Evolutionary conservation across 2,329 filamentous ascomycete genomes (phyloP).

Genomic region (Fusarium chuoi): DNA sequence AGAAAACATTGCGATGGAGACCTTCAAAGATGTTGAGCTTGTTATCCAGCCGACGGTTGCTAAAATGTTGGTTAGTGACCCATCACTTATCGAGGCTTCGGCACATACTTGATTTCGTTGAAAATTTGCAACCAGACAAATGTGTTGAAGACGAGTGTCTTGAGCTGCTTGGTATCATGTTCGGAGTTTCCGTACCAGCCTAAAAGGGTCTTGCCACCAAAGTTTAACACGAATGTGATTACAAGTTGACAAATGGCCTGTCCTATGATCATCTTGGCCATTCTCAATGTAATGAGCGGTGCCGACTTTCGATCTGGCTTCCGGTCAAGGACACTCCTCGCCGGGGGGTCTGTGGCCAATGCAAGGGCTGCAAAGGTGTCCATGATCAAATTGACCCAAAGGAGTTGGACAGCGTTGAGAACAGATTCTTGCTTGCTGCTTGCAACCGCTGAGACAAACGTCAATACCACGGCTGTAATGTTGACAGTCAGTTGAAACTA

Average conservation of each 20-base stretch:
- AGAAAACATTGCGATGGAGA: slow-evolving; percentile 81
- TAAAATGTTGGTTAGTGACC: slow-evolving; percentile 66
- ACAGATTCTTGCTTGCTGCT: slow-evolving; percentile 62
- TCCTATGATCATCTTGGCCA: slow-evolving; percentile 74
- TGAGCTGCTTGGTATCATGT: slow-evolving; percentile 51
- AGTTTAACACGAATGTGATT: slow-evolving; percentile 69
- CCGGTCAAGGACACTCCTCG: slow-evolving; percentile 66
- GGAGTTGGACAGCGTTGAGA: slow-evolving; percentile 67
- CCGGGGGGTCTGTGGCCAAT: slow-evolving; percentile 71
- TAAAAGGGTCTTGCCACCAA: slow-evolving; percentile 67
- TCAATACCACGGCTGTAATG: slow-evolving; percentile 68
- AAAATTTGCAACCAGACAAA: slow-evolving; percentile 81
- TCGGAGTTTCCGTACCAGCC: slow-evolving; percentile 49
- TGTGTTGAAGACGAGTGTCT: slow-evolving; percentile 74
- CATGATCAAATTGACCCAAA: slow-evolving; percentile 74
- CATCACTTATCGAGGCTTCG: slow-evolving; percentile 61
- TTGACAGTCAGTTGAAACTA: slow-evolving; percentile 73
- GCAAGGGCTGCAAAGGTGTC: slow-evolving; percentile 72
- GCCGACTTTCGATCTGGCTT: slow-evolving; percentile 70
- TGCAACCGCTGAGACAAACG: slow-evolving; percentile 67
- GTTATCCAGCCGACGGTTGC: slow-evolving; percentile 78
- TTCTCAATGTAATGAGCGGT: slow-evolving; percentile 74
- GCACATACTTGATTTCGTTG: slow-evolving; percentile 68
- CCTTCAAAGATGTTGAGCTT: slow-evolving; percentile 89
- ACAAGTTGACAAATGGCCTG: slow-evolving; percentile 70